Base-by-base conservation (phyloP, 2,329 filamentous ascomycete genomes). In the Myriangium duriaei region DNA sequence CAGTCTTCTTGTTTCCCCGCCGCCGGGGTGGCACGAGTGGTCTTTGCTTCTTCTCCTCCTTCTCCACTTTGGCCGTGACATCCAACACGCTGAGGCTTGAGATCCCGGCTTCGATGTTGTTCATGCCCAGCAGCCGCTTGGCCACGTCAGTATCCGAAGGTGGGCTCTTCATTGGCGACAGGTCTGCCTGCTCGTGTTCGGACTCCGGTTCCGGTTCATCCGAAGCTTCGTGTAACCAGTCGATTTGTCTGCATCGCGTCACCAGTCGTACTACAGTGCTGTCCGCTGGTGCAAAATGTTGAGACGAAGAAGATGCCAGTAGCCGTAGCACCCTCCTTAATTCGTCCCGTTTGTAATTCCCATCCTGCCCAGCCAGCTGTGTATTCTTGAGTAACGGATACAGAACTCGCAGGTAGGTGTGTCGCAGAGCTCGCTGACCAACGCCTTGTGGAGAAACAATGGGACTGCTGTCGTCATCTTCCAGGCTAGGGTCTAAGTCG, bases 381-480 rank as follows among this genome's bases (percentile, higher is more conserved):
- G 88, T 95, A 55, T 98, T 84, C 26, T 83, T 81, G 14, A 98
- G 68, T 15, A 98, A 69, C 0, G 91, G 91, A 53, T 92, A 86
- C 10, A 98, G 65, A 3, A 98, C 91, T 19, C 91, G 79, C 4
- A 98, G 71, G 55, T 98, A 98, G 3, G 91, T 98, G 57, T 98
- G 91, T 26, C 88, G 76, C 41, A 98, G 65, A 2, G 74, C 64
- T 12, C 48, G 45, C 37, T 57, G 54, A 7, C 56, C 56, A 34
- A 53, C 52, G 18, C 44, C 31, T 16, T 55, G 53, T 4, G 26
- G 29, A 13, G 32, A 39, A 9, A 21, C 5, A n/a, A 30, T 33
- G 6, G 32, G 21, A 34, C 19, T 28, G 28, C 19, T 11, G 57
- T 26, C 56, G 19, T 54, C 57, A 15, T 59, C 56, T 16, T 55